Percentiles rank a stretch among this genome's conserved stretches.
Conservation (phyloP, 73 alveolate genomes). For the Blepharisma japonicum region DNA sequence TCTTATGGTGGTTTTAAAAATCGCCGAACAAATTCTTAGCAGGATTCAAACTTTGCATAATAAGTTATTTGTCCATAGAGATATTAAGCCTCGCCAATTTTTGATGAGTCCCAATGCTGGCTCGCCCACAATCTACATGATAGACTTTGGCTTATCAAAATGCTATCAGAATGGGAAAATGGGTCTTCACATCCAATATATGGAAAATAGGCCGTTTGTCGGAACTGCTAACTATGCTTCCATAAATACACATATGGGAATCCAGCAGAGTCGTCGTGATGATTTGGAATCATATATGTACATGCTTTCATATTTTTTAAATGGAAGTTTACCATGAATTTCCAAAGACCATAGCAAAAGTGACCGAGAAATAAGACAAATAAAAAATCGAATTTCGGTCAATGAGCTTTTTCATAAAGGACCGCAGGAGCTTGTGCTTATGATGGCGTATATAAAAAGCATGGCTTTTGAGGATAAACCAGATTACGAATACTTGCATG, state of each 20-base stretch:
- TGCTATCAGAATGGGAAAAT: conserved; percentile 54
- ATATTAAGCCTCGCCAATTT: conserved; percentile 24
- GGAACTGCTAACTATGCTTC: conserved; percentile 67
- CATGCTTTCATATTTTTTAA: conserved; percentile 48
- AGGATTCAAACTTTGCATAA: conserved; percentile 16
- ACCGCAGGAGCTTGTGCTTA: not conserved
- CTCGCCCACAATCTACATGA: not conserved
- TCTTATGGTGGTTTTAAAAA: not conserved
- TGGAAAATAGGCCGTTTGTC: conserved; percentile 46
- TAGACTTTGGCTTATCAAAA: conserved; percentile 79
- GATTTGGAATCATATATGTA: conserved; percentile 48
- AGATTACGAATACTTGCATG: not conserved
- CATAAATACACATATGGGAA: conserved; percentile 36
- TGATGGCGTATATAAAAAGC: not conserved
- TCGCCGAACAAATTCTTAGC: not conserved
- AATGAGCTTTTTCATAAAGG: not conserved
- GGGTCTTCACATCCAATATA: conserved; percentile 51
- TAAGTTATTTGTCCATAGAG: conserved; percentile 16
- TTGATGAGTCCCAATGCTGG: not conserved
- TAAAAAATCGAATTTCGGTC: not conserved
- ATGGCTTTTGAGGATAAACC: not conserved
- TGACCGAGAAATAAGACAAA: not conserved
- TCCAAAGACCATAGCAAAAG: not conserved
- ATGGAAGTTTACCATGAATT: conserved; percentile 70
- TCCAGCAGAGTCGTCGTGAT: conserved; percentile 37